phyloP scores from a whole-genome alignment of 225 moss, liverwort and hornwort genomes.

The Lunularia cruciata region DNA sequence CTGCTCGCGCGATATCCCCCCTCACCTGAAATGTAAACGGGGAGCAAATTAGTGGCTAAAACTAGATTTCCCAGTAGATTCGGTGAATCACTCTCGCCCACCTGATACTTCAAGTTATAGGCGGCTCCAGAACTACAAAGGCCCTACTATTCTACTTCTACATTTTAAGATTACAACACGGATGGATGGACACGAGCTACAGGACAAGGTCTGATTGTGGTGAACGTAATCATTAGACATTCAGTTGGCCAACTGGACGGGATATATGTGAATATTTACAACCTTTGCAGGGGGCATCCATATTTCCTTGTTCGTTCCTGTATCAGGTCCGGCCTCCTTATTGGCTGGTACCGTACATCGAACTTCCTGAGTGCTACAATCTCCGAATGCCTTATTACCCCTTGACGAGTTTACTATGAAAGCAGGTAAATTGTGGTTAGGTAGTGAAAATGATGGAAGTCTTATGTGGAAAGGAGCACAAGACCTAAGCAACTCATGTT shows the following conservation, averaged over 20 bases:
- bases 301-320: constrained; percentile 65
- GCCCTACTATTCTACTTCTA: no score
- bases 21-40: constrained; percentile 62
- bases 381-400: constrained; percentile 85
- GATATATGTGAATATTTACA: neutral
- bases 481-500: neutral
- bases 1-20: constrained; percentile 81
- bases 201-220: no score
- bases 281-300: constrained; percentile 92
- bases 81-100: no score
- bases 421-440: neutral
- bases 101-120: no score
- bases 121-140: no score
- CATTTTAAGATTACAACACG: no score
- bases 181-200: no score
- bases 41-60: no score
- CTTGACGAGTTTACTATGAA: constrained; percentile 79
- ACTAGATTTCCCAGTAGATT: no score
- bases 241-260: neutral
- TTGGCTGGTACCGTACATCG: constrained; percentile 79
- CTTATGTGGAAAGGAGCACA: neutral
- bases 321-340: constrained; percentile 80
- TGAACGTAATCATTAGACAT: no score
- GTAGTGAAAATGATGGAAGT: neutral
- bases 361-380: constrained; percentile 50